Conservation (phyloP, 2,329 filamentous ascomycete genomes). For the Fusarium equiseti region DNA sequence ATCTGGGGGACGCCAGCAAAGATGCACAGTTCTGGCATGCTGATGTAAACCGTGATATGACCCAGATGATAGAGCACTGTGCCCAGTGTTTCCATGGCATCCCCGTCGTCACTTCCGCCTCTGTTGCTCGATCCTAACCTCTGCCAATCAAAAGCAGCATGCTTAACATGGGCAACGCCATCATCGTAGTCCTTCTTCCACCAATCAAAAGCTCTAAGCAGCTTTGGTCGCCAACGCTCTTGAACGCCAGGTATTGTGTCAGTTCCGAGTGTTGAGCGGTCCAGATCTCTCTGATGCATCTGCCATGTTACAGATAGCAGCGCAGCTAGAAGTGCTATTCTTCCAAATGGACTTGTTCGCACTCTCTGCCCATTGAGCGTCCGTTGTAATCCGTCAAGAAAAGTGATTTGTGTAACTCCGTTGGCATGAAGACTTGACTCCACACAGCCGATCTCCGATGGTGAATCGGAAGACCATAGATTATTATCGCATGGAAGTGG, state of each 20-base stretch:
- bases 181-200: constrained; percentile 49
- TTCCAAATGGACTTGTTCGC: constrained; percentile 46
- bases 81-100: constrained; percentile 46
- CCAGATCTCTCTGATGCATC: constrained; percentile 47
- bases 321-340: constrained; percentile 44
- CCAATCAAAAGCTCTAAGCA: constrained; percentile 47
- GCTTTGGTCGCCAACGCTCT: constrained; percentile 46
- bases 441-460: constrained; percentile 47
- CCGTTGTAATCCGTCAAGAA: constrained; percentile 45
- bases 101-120: constrained; percentile 46
- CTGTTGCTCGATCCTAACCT: constrained; percentile 43
- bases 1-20: constrained; percentile 47
- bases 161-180: constrained; percentile 45
- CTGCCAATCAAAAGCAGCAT: constrained; percentile 48
- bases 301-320: constrained; percentile 47
- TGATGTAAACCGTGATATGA: constrained; percentile 48
- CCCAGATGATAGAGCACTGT: constrained; percentile 48
- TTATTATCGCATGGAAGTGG: constrained; percentile 48
- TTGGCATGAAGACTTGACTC: constrained; percentile 48
- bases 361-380: constrained; percentile 47
- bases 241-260: constrained; percentile 47
- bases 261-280: constrained; percentile 43
- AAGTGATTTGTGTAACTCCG: constrained; percentile 46
- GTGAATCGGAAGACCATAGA: constrained; percentile 48
- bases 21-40: constrained; percentile 48